Base-by-base conservation (phyloP, 176 grass and related monocot species). In the Lolium perenne region DNA sequence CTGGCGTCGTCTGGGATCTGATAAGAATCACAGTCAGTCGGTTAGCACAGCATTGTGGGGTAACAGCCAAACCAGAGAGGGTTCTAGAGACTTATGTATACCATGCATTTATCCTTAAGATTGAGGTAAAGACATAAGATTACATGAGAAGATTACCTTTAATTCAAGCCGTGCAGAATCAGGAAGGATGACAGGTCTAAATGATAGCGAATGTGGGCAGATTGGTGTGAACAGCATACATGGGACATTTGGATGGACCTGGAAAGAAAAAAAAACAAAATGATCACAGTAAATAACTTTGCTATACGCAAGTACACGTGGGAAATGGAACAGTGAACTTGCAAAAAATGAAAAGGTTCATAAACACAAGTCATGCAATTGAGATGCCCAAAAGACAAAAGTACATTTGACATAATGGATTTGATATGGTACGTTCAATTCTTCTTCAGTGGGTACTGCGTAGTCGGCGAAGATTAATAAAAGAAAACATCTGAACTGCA, bases 191-290 rank as follows among this genome's bases (percentile, higher is more conserved):
- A 99, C 97, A 43, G 97, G 94, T 84, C 97, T 92, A 84, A 97
- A 99, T 80, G 97, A 99, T 65, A 99, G 85, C 16, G 94, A 97
- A 63, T 97, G 97, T 1, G 97, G 97, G 51, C 97, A 99, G 69
- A 99, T 99, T 90, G 97, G 94, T 62, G 97, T 99, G 73, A 99
- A 99, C 48, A 99, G 74, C 94, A 99, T 99, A 84, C 97, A 99
- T 48, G 97, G 94, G 25, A 97, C 97, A 83, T 99, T 99, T 79
- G 92, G 92, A 79, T 99, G 97, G 55, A 97, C 97, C 97, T 99
- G 86, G 66, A 91, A 6, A 85, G 70, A 21, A 74, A 72, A 93
- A 86, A 35, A 8, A n/a, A 77, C 17, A 88, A 85, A 88, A 85
- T 38, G 21, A 20, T 54, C 32, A 63, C 15, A 71, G 63, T 81